Evolutionary conservation across 1,284 basidiomycete species (phyloP), one percentile per base, ranked within the genome.

Genomic region (Fomitopsis schrenkii): DNA sequence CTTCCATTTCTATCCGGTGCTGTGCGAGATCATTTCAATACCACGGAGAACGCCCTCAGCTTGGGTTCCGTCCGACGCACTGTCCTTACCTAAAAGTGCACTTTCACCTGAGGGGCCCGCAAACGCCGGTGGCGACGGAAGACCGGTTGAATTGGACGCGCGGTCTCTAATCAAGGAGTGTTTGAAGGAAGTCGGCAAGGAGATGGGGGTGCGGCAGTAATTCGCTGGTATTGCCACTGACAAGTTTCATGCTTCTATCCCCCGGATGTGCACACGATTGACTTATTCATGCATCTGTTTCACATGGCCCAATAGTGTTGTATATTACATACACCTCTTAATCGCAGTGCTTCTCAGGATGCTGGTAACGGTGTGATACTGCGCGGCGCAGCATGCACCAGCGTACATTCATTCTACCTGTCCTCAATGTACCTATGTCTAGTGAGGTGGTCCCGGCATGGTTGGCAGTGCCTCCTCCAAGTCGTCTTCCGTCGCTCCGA

Each of bases 1-100:
- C 10, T 95, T 96, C 80, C 86, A 90, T 68, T 87, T 96, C 64
- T 95, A 95, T 69, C 79, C 85, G 0, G 76, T 90, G 1, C 74
- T 97, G 6, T 89, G 90, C 66, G 88, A 94, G 66, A 87, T 97
- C 54, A 87, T 84, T 1, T 85, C 91, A 7, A 82, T 88, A 60
- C 83, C 86, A 0, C 78, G 85, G 33, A 83, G 82, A 65, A 80
- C 84, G 10, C 90, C 91, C 0, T 79, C 80, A n/a, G 80, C 84
- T n/a, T 91, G 88, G 88, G 74, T 88, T 19, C 42, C 70, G 63
- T 60, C 67, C 10, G 62, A 62, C 14, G 55, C 63, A 28, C 63
- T 55, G 45, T 63, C 62, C 22, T 33, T 52, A 9, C 26, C 61
- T 1, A 55, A 54, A 59, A 17, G 59, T 33, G 57, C 59, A 54